phyloP scores from a whole-genome alignment of 768 basidiomycete genomes.

The Rhodotorula graminis region DNA sequence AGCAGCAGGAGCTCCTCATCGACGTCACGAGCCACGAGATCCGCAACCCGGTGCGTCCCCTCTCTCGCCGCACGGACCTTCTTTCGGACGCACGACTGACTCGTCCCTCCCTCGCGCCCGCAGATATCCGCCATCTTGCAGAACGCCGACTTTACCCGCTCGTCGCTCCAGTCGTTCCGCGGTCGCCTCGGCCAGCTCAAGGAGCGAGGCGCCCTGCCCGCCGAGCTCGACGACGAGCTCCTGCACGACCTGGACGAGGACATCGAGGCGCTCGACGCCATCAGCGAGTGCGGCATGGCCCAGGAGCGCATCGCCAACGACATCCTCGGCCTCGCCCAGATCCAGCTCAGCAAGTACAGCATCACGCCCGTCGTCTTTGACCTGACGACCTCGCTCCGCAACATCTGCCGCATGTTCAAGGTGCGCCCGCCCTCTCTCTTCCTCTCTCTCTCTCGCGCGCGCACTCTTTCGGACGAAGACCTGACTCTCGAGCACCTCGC shows the following conservation, averaged over 20 bases:
- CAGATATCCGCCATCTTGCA: constrained; percentile 47
- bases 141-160: constrained; percentile 28
- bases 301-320: constrained; percentile 47
- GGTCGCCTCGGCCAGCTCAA: constrained; percentile 2
- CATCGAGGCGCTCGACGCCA: constrained; percentile 40
- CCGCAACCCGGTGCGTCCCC: constrained; percentile 36
- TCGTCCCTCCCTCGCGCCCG: too few species aligned
- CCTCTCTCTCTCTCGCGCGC: too few species aligned
- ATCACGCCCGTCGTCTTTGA: constrained; percentile 45
- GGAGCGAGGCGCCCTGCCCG: background rate
- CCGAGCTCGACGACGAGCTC: constrained; percentile 33
- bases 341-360: constrained; percentile 46
- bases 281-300: constrained; percentile 28
- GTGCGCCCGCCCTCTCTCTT: background rate
- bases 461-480: too few species aligned
- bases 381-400: constrained; percentile 38
- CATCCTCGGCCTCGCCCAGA: constrained; percentile 43
- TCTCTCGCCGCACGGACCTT: background rate
- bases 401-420: constrained; percentile 46
- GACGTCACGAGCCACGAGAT: constrained; percentile 45
- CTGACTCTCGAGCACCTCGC: background rate
- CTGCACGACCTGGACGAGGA: constrained; percentile 45
- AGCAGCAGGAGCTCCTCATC: constrained; percentile 47
- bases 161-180: constrained; percentile 16
- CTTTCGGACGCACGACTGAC: too few species aligned